Evolutionary conservation across 139 green algal genomes (phyloP).

Genomic region (Tetraselmis striata): DNA sequence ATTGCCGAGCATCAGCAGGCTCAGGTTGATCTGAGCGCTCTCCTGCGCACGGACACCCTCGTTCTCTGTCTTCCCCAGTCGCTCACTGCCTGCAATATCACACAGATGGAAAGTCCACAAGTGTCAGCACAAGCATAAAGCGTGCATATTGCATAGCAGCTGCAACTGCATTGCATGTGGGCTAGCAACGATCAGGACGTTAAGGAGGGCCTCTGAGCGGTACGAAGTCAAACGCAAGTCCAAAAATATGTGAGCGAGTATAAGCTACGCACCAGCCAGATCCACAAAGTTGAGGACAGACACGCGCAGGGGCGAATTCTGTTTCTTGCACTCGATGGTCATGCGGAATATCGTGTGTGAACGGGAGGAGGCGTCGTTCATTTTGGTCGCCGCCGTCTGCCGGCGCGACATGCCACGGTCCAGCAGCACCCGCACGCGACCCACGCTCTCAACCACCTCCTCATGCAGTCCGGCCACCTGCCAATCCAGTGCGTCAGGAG

Average conservation of each 20-base stretch:
- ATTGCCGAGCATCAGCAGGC: constrained; percentile 22
- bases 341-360: constrained; percentile 20
- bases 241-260: too few relatives aligned
- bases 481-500: too few relatives aligned
- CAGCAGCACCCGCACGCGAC: constrained; percentile 16
- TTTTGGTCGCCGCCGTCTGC: constrained; percentile 19
- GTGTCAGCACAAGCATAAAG: too few relatives aligned
- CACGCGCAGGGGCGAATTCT: constrained; percentile 4
- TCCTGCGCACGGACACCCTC: constrained; percentile 9
- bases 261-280: constrained; percentile 10
- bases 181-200: too few relatives aligned
- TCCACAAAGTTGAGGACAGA: constrained; percentile 31
- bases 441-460: constrained; percentile 16
- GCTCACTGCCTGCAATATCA: constrained; percentile 5
- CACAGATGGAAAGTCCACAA: too few relatives aligned
- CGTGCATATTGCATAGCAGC: too few relatives aligned
- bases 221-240: too few relatives aligned
- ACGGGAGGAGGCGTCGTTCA: constrained; percentile 27
- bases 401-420: constrained; percentile 16
- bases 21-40: constrained; percentile 18
- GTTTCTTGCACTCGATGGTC: constrained; percentile 1
- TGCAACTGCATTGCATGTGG: too few relatives aligned
- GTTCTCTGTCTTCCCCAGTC: constrained; percentile 14
- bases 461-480: constrained; percentile 12
- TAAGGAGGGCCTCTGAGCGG: too few relatives aligned